Base-by-base conservation (phyloP, 2,329 filamentous ascomycete species). In the Xylaria sp. region DNA sequence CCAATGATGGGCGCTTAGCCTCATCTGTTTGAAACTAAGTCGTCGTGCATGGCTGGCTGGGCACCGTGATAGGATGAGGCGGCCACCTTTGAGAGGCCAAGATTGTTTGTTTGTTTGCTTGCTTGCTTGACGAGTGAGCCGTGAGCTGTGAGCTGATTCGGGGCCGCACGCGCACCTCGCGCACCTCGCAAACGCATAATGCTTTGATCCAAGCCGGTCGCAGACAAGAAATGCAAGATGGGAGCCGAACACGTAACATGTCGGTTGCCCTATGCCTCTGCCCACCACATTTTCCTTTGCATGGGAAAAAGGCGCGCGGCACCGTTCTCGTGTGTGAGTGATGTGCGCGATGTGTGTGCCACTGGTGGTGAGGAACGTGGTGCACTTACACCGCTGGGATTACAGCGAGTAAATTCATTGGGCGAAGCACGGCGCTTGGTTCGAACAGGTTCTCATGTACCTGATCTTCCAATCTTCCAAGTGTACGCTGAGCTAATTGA, bases 321-420 rank as follows among this genome's bases (percentile, higher is more conserved):
- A 58, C 25, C 56, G 23, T 46, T 56, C 41, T 63, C 37, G 34
- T 28, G 73, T 65, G 70, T 69, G 70, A 69, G 70, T 72, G 67
- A 69, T 10, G 34, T 37, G 34, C 8, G 34, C 10, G 5, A n/a
- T 9, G 46, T 23, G n/a, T 23, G 67, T 72, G 69, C 75, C 75
- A 76, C 72, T 74, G 67, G 72, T 62, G 73, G 64, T 37, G 54
- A 62, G 41, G 56, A 75, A 76, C 73, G 74, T 76, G 75, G 73
- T 76, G 69, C 63, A 54, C 59, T 67, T 65, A 69, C 71, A 67
- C 67, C 64, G 67, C 55, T 63, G 37, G 58, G 65, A 64, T 60
- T 55, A 48, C 13, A 28, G 23, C 10, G 34, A 37, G 50, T 15
- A 31, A 34, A 66, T 48, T 54, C 41, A 65, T 60, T 69, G 59